Conservation (phyloP, 192 early-diverging fungal species). For the Umbelopsis isabellina region DNA sequence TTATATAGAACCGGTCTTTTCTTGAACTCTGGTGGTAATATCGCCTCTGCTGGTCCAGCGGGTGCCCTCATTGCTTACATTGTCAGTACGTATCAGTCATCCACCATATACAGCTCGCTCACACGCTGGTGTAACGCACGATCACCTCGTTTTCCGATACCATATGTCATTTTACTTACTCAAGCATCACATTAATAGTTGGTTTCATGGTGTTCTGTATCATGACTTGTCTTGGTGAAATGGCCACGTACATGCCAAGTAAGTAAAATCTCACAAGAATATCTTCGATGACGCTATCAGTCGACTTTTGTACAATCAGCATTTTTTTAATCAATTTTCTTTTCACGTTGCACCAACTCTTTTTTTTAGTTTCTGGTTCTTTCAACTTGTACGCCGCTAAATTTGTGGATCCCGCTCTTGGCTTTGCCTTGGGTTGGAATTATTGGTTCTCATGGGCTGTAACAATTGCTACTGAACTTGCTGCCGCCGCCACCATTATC, state of each 20-base stretch:
- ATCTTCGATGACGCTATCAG: background rate
- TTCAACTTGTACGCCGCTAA: constrained; percentile 75
- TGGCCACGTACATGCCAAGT: constrained; percentile 81
- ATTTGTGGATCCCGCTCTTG: constrained; percentile 79
- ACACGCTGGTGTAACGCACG: background rate
- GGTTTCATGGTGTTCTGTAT: constrained; percentile 61
- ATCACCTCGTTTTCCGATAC: background rate
- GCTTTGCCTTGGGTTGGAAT: constrained; percentile 73
- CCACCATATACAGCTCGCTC: background rate
- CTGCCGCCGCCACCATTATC: constrained; percentile 83
- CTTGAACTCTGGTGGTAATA: constrained; percentile 69
- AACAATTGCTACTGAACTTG: constrained; percentile 59
- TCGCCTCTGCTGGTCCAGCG: constrained; percentile 72
- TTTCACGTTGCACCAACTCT: background rate
- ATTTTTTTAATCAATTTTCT: background rate
- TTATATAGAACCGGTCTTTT: constrained; percentile 68
- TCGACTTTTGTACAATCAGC: background rate
- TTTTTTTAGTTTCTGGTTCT: constrained; percentile 64
- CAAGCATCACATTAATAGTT: constrained; percentile 15
- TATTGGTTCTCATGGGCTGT: constrained; percentile 36
- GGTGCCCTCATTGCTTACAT: constrained; percentile 72
- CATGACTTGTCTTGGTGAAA: constrained; percentile 84
- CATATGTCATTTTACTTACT: constrained; percentile 6
- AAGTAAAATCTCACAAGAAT: background rate
- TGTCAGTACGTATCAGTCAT: constrained; percentile 26